A percentile compares a stretch with the other conserved stretches of the same genome.
phyloP scores from a whole-genome alignment of 768 basidiomycete species.

The Trametes cinnabarina region DNA sequence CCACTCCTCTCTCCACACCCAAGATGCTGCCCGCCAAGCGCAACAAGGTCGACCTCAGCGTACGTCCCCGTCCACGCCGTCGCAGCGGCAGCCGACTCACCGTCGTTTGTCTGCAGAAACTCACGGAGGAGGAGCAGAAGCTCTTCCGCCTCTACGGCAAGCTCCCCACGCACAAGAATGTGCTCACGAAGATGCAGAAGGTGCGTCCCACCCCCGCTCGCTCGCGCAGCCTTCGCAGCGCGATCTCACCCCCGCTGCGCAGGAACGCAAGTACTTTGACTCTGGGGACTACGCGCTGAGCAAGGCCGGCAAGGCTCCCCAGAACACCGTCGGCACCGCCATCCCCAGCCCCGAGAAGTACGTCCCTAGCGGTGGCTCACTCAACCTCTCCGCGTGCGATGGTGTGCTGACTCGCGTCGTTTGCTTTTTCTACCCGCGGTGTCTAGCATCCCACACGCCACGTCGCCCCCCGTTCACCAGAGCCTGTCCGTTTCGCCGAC shows the following conservation, averaged over 20 bases:
- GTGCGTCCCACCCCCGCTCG: constrained; percentile 37
- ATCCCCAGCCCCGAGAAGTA: constrained; percentile 98
- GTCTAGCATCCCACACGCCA: constrained; percentile 87
- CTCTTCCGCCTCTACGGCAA: constrained; percentile 95
- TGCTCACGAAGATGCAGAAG: constrained; percentile 94
- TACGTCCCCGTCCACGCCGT: constrained; percentile 40
- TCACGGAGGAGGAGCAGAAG: constrained; percentile 89
- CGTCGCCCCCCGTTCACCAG: constrained; percentile 52
- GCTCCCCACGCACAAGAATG: constrained; percentile 89
- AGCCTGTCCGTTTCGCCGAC: constrained; percentile 74
- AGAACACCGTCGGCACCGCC: constrained; percentile 87
- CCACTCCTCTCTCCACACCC: not conserved
- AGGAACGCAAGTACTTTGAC: constrained; percentile 99
- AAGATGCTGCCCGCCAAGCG: constrained; percentile 73
- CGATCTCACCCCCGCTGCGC: constrained; percentile 17
- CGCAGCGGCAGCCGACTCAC: constrained; percentile 16
- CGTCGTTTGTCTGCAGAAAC: constrained; percentile 62
- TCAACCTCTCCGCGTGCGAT: too few species aligned
- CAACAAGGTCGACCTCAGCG: constrained; percentile 95
- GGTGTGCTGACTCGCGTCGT: not conserved
- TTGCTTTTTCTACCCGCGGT: not conserved
- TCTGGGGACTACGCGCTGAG: constrained; percentile 98
- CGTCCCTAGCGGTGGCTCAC: constrained; percentile 30
- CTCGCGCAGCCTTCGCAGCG: not conserved
- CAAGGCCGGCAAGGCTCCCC: constrained; percentile 89